These are phyloP conservation scores for Diplodia intermedia DNA, from an alignment of 2,329 filamentous ascomycete species.

Conservation along the genomic window DNA sequence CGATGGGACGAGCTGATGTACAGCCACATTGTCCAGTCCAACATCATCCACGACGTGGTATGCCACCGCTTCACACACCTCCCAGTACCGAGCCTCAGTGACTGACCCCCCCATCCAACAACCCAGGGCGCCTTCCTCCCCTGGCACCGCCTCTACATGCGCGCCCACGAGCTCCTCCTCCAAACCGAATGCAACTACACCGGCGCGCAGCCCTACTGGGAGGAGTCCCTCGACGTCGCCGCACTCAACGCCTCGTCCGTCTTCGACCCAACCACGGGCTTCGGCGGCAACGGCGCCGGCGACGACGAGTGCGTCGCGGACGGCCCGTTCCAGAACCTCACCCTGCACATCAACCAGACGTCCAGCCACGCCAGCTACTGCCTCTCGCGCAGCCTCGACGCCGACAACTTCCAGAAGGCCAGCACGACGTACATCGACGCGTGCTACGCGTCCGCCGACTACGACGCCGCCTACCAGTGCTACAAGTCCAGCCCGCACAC, in stretches of 20 bases:
- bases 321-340: conserved; percentile 48
- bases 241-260: conserved; percentile 23
- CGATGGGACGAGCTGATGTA: conserved; percentile 32
- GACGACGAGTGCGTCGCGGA: conserved; percentile 43
- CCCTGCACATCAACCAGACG: conserved; percentile 44
- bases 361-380: conserved; percentile 25
- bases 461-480: conserved; percentile 31
- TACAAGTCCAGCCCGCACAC: conserved; percentile 31
- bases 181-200: conserved; percentile 55
- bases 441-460: conserved; percentile 20
- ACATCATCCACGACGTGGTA: conserved; percentile 24
- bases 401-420: conserved; percentile 17
- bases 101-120: not conserved
- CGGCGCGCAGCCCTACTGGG: conserved; percentile 49
- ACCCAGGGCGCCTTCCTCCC: conserved; percentile 45
- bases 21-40: conserved; percentile 24
- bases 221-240: conserved; percentile 15
- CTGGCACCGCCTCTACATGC: conserved; percentile 55
- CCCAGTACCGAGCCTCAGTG: too few species aligned
- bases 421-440: conserved; percentile 19
- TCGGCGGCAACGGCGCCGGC: conserved; percentile 32
- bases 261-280: conserved; percentile 32
- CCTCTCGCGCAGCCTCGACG: conserved; percentile 19
- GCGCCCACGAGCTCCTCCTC: conserved; percentile 53
- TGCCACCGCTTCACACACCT: not conserved